A percentile compares a stretch with the other conserved stretches of the same genome.
Conservation (phyloP, 73 alveolate species). For the Paramecium tetraurelia region DNA sequence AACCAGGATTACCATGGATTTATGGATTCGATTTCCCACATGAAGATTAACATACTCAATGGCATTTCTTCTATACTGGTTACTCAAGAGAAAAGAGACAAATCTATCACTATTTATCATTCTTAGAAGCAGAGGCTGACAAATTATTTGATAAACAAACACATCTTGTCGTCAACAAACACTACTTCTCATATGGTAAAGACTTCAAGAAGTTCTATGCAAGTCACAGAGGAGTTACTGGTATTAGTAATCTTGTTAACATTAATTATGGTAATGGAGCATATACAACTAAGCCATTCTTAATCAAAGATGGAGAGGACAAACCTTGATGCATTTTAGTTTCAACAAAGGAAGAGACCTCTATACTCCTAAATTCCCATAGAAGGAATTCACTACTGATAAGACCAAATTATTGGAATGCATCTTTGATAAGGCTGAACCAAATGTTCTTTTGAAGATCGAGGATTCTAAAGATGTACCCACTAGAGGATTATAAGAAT, state of each 20-base stretch:
- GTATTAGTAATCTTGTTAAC: background rate
- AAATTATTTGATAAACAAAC: background rate
- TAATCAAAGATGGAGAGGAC: background rate
- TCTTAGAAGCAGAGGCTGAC: constrained; percentile 17
- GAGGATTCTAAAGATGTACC: constrained; percentile 1
- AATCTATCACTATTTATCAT: background rate
- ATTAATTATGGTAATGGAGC: constrained; percentile 47
- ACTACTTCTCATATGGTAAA: constrained; percentile 7
- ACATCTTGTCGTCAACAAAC: background rate
- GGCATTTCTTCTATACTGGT: constrained; percentile 31
- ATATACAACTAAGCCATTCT: constrained; percentile 1
- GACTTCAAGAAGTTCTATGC: constrained; percentile 1
- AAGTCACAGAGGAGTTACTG: background rate
- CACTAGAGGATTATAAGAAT: constrained; percentile 33
- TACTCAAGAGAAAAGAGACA: background rate
- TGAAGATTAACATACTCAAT: background rate
- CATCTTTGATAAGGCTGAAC: background rate
- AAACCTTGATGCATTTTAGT: constrained; percentile 8
- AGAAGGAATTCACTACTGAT: background rate
- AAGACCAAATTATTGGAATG: background rate
- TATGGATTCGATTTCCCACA: background rate
- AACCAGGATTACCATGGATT: constrained; percentile 9
- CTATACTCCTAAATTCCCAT: constrained; percentile 23
- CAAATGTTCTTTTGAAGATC: background rate
- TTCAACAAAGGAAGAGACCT: background rate